These are phyloP conservation scores for Mycena capillaripes DNA, from an alignment of 768 basidiomycete genomes.

Conservation along the genomic window DNA sequence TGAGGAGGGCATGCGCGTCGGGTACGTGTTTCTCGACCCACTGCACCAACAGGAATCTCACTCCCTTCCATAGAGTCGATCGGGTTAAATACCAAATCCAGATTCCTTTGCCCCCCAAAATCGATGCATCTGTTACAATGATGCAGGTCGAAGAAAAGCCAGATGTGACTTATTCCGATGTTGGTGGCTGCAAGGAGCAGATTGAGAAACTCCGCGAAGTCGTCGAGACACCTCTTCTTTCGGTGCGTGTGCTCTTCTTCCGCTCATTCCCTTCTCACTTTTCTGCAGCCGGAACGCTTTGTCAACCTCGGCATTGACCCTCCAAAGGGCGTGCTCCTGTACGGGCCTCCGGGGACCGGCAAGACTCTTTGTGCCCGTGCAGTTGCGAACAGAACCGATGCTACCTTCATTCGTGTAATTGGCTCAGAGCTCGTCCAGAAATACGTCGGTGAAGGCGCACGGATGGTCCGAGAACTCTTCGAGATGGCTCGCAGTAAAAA, in stretches of 20 bases:
- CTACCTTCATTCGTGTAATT: constrained; percentile 99
- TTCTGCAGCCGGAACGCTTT: constrained; percentile 93
- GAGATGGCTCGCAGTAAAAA: constrained; percentile 99
- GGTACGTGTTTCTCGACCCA: constrained; percentile 62
- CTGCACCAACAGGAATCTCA: not conserved
- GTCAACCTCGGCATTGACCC: constrained; percentile 99
- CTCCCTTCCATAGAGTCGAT: constrained; percentile 79
- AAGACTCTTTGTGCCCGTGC: constrained; percentile 99
- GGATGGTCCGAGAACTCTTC: constrained; percentile 98
- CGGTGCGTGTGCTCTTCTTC: constrained; percentile 65
- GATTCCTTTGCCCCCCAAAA: constrained; percentile 98
- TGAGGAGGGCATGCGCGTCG: constrained; percentile 99
- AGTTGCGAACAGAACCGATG: constrained; percentile 98
- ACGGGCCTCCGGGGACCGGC: constrained; percentile 97
- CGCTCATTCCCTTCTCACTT: constrained; percentile 33
- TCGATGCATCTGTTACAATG: constrained; percentile 99
- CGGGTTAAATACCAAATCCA: constrained; percentile 98
- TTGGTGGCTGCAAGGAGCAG: constrained; percentile 99
- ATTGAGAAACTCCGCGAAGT: constrained; percentile 99
- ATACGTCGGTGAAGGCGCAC: constrained; percentile 98
- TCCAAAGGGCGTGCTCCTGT: constrained; percentile 96
- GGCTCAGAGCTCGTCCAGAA: constrained; percentile 99
- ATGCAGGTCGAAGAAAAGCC: constrained; percentile 99
- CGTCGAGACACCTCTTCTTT: constrained; percentile 95
- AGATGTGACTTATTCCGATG: constrained; percentile 96